These are phyloP conservation scores for Raphanus hybrid DNA, from an alignment of 441 rosid species.

Conservation along the genomic window DNA sequence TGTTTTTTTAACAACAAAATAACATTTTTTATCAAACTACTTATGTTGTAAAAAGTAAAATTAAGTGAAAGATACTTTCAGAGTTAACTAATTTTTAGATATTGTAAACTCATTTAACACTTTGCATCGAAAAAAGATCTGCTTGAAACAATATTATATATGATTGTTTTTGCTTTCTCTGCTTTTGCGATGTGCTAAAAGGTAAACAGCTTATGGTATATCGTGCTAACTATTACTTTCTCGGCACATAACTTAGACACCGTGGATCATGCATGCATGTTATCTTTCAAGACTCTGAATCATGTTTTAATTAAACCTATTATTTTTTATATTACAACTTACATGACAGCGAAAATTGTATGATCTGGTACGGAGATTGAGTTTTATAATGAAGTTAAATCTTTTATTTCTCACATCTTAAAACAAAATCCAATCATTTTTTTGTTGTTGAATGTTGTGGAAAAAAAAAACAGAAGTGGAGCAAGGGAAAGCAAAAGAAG, in stretches of 20 bases:
- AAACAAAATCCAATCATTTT: slow-evolving; percentile 8
- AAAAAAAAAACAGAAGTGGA: slow-evolving; percentile 25
- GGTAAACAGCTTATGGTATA: neutral
- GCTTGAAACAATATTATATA: neutral
- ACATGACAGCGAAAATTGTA: neutral
- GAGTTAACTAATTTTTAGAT: neutral
- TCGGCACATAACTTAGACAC: slow-evolving; percentile 9
- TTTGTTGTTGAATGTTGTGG: too few species aligned
- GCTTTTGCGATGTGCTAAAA: neutral
- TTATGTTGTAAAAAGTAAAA: neutral
- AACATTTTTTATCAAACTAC: neutral
- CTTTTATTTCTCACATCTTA: neutral
- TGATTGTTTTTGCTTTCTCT: neutral
- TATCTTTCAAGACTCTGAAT: too few species aligned
- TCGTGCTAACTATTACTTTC: neutral
- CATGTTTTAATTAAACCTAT: too few species aligned
- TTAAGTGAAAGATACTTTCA: neutral
- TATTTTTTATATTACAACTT: too few species aligned
- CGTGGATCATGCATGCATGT: too few species aligned
- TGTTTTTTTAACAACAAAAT: neutral
- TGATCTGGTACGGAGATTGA: neutral
- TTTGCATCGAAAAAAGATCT: neutral
- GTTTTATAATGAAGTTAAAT: neutral
- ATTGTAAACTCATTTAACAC: neutral
- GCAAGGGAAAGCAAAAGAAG: slow-evolving; percentile 74